Percentiles rank a stretch among this genome's conserved stretches.
Conservation (phyloP, 495 filamentous ascomycete species). For the Xylaria curta region DNA sequence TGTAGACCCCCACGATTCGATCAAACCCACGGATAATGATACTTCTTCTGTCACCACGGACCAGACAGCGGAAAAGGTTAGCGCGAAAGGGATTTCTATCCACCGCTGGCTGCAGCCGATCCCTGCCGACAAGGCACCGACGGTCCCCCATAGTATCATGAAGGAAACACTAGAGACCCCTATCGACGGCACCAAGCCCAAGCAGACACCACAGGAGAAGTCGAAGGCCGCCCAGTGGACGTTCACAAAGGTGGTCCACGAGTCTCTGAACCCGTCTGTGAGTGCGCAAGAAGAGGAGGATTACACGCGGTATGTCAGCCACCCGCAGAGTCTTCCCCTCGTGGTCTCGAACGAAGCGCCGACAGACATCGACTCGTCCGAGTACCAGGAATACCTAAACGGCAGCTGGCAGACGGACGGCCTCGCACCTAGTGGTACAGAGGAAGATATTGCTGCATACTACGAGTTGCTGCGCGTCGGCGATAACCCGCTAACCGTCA, state of each 20-base stretch:
- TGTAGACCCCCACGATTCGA: constrained; percentile 57
- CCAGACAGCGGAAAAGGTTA: constrained; percentile 45
- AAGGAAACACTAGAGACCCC: constrained; percentile 47
- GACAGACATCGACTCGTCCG: constrained; percentile 58
- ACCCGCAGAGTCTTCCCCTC: constrained; percentile 87
- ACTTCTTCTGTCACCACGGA: constrained; percentile 45
- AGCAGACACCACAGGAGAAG: constrained; percentile 63
- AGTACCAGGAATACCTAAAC: constrained; percentile 78
- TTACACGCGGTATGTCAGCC: constrained; percentile 88
- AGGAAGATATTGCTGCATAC: constrained; percentile 78
- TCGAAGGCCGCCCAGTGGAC: constrained; percentile 81
- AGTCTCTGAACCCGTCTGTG: constrained; percentile 81
- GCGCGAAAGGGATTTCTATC: constrained; percentile 50
- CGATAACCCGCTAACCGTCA: constrained; percentile 87
- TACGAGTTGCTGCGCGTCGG: constrained; percentile 73
- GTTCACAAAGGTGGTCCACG: constrained; percentile 79
- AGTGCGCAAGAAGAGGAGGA: constrained; percentile 76
- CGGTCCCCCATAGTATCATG: constrained; percentile 53
- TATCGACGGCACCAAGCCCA: constrained; percentile 35
- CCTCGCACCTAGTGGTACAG: constrained; percentile 41
- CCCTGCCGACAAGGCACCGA: constrained; percentile 43
- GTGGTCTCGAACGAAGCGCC: constrained; percentile 76
- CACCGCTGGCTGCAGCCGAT: constrained; percentile 61
- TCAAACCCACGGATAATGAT: constrained; percentile 44
- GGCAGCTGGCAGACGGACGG: constrained; percentile 55